Evolutionary conservation across 768 basidiomycete genomes (phyloP).

Genomic region (Boletus speciosus): DNA sequence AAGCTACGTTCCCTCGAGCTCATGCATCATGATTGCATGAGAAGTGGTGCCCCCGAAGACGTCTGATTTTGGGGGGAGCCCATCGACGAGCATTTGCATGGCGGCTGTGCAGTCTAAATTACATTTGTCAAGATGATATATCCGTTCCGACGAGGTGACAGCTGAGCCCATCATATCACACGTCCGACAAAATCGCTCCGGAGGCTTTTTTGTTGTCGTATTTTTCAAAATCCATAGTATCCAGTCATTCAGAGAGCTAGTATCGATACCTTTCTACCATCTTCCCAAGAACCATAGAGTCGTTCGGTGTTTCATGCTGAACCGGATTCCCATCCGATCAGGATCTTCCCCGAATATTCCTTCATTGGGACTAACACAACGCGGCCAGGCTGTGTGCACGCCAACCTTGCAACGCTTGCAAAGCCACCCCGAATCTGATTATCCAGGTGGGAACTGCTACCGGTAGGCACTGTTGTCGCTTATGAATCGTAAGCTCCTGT

Average conservation of each 20-base stretch:
- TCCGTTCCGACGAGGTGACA: conserved; percentile 8
- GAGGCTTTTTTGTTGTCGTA: neutral
- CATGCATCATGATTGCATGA: neutral
- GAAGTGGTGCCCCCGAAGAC: neutral
- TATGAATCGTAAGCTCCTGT: neutral
- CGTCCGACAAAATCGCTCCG: neutral
- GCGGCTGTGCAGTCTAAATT: conserved; percentile 3
- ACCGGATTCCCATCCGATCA: conserved; percentile 3
- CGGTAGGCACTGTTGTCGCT: neutral
- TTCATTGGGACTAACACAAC: neutral
- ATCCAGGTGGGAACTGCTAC: neutral
- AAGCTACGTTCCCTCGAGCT: neutral
- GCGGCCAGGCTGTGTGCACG: neutral
- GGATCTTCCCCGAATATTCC: neutral
- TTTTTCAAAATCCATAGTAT: neutral
- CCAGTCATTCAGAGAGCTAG: neutral
- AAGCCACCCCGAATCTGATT: neutral
- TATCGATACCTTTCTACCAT: neutral
- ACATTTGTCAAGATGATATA: conserved; percentile 3
- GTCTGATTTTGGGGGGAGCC: neutral
- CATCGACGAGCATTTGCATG: neutral
- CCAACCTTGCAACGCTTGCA: neutral
- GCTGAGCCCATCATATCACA: neutral
- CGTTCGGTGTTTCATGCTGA: neutral
- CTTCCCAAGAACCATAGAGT: conserved; percentile 7